Percentiles rank a stretch among this genome's conserved stretches.
Evolutionary conservation across 768 basidiomycete species (phyloP).

Genomic region (Gyrodon lividus): DNA sequence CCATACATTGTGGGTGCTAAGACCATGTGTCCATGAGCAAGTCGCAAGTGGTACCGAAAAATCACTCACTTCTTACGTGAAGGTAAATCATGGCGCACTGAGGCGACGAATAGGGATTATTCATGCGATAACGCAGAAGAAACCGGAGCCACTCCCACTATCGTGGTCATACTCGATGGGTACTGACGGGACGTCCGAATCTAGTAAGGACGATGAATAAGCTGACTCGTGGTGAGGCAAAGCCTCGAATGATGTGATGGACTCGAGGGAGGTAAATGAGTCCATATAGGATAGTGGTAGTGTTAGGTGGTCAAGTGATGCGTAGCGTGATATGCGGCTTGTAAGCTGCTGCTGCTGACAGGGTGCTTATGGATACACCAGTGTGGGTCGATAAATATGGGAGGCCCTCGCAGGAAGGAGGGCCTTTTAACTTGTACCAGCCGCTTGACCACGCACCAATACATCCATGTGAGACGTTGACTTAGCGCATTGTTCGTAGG

Average conservation of each 20-base stretch:
- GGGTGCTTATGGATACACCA: background rate
- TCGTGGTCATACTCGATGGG: slow-evolving; percentile 1
- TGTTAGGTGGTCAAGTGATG: background rate
- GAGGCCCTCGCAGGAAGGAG: too few relatives aligned
- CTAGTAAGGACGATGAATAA: background rate
- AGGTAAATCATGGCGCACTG: background rate
- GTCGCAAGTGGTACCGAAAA: too few relatives aligned
- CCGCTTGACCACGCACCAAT: background rate
- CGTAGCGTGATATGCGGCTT: background rate
- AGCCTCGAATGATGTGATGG: background rate
- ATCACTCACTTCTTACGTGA: background rate
- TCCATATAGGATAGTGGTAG: background rate
- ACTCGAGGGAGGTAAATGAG: background rate
- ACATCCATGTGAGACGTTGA: too few relatives aligned
- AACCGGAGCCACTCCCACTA: background rate
- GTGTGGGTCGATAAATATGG: too few relatives aligned
- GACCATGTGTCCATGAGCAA: too few relatives aligned
- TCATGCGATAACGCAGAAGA: slow-evolving; percentile 7
- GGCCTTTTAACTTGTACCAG: too few relatives aligned
- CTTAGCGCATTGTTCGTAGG: background rate
- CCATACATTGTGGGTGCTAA: background rate
- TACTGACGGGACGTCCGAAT: background rate
- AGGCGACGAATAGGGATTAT: background rate
- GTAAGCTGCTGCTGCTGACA: background rate
- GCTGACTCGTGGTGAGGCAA: background rate